phyloP scores from a whole-genome alignment of 495 filamentous ascomycete species.

The Alectoria sarmentosa region DNA sequence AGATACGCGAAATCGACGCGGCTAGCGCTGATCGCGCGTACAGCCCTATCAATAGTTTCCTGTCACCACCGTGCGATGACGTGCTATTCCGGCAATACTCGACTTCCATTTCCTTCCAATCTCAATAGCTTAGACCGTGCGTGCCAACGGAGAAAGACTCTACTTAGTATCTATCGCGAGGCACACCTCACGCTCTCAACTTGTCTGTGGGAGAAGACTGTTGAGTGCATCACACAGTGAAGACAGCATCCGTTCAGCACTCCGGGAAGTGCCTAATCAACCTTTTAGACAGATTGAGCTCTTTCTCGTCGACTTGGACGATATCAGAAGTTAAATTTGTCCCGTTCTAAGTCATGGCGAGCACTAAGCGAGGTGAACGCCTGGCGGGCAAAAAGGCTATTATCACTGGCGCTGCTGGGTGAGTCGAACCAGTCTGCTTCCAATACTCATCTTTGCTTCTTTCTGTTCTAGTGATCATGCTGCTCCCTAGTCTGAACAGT shows the following conservation, averaged over 20 bases:
- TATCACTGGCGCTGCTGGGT: conserved; percentile 90
- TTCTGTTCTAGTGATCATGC: neutral
- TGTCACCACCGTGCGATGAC: neutral
- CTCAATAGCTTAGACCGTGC: too few relatives aligned
- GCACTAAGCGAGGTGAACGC: conserved; percentile 41
- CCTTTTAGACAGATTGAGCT: neutral
- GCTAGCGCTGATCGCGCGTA: neutral
- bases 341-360: conserved; percentile 12
- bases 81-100: neutral
- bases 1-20: too few relatives aligned
- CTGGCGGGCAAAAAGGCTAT: conserved; percentile 89
- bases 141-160: too few relatives aligned
- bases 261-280: neutral
- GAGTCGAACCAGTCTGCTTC: conserved; percentile 30
- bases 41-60: neutral
- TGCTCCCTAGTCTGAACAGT: neutral
- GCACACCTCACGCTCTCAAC: too few relatives aligned
- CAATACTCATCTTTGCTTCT: neutral
- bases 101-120: neutral
- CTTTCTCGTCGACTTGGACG: neutral
- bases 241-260: too few relatives aligned
- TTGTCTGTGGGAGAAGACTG: too few relatives aligned
- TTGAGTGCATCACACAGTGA: too few relatives aligned
- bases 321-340: neutral
- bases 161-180: too few relatives aligned